Conservation (phyloP, 306 rosid species). For the Prunus fruticosa region DNA sequence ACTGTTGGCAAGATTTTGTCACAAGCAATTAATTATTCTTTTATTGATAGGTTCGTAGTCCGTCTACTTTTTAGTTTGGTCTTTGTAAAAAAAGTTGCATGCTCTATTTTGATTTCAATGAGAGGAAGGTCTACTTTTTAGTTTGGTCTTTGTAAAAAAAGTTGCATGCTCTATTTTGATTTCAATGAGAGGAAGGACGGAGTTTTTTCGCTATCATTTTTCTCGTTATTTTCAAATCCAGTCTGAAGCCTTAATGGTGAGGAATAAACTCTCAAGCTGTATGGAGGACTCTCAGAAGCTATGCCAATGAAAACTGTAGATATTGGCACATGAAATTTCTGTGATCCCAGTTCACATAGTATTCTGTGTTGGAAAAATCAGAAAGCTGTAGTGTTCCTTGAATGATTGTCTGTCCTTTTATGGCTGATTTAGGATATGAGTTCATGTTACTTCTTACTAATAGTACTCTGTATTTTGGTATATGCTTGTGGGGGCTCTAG, state of each 20-base stretch:
- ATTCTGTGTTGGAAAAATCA: constrained; percentile 20
- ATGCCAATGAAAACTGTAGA: background rate
- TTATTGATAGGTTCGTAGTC: constrained; percentile 70
- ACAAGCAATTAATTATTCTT: constrained; percentile 69
- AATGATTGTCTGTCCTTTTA: constrained; percentile 11
- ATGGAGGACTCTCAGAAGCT: constrained; percentile 9
- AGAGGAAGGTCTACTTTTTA: too few relatives aligned
- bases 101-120: background rate
- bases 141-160: constrained; percentile 5
- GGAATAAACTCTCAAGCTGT: constrained; percentile 9
- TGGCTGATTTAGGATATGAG: constrained; percentile 8
- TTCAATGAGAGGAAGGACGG: constrained; percentile 1
- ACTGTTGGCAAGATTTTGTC: constrained; percentile 90
- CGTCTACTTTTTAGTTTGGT: constrained; percentile 17
- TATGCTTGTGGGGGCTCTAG: constrained; percentile 44
- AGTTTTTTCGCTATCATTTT: constrained; percentile 5
- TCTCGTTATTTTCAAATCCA: constrained; percentile 7
- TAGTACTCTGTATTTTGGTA: constrained; percentile 12
- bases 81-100: background rate
- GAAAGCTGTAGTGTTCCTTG: background rate
- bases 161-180: background rate
- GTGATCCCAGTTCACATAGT: constrained; percentile 5
- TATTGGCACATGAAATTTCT: constrained; percentile 16
- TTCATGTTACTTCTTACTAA: constrained; percentile 22
- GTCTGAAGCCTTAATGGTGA: constrained; percentile 12